Conservation (phyloP, 257 asterid species). For the Jaltomata sinuosa region DNA sequence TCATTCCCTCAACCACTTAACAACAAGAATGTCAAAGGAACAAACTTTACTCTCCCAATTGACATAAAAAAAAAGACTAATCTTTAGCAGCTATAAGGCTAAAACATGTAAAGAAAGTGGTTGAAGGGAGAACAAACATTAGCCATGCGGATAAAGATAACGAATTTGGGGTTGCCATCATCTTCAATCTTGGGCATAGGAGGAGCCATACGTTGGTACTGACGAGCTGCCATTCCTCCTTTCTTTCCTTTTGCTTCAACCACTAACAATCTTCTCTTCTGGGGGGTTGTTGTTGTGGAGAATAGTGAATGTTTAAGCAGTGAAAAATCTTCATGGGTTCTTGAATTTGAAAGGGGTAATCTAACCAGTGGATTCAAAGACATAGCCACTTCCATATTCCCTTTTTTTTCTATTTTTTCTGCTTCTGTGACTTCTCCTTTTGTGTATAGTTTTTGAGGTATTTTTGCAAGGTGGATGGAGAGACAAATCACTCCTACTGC, state of each 20-base stretch:
- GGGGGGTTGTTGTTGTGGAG: conserved; percentile 15
- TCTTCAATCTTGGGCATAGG: conserved; percentile 90
- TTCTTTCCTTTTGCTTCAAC: conserved; percentile 85
- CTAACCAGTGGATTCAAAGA: conserved; percentile 55
- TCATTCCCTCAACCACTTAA: neutral
- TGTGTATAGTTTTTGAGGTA: neutral
- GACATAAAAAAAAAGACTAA: neutral
- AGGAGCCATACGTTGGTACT: conserved; percentile 52
- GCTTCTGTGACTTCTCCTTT: neutral
- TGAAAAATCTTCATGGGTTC: conserved; percentile 25
- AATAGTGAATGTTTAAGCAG: conserved; percentile 40
- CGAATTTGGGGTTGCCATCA: conserved; percentile 94
- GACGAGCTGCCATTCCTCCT: conserved; percentile 84
- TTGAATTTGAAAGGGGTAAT: conserved; percentile 40
- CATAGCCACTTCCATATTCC: conserved; percentile 57
- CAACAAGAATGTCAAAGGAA: neutral
- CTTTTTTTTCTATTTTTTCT: neutral
- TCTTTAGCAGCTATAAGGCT: neutral
- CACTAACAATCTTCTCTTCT: conserved; percentile 18
- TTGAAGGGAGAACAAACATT: conserved; percentile 23
- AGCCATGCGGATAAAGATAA: conserved; percentile 89
- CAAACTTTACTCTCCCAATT: neutral
- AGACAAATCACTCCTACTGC: conserved; percentile 12
- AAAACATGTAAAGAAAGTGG: neutral
- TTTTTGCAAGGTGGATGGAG: conserved; percentile 8